Evolutionary conservation across 2,329 filamentous ascomycete genomes (phyloP), one percentile per base, ranked within the genome.

Genomic region (Endothia cerciana): DNA sequence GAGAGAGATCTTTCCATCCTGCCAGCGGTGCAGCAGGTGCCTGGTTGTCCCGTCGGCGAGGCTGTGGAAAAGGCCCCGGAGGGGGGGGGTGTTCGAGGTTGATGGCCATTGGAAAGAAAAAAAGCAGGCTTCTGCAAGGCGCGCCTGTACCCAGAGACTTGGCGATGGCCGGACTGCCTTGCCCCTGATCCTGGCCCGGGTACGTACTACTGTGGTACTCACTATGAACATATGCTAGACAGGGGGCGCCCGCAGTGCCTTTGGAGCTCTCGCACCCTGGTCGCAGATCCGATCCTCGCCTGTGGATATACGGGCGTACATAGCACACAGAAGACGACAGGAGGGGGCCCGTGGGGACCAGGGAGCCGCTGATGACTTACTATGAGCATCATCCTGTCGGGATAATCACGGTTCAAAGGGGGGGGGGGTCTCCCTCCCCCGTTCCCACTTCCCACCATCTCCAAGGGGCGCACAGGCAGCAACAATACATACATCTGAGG

Each of bases 231-330:
- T 25, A 51, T 13, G 47, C 22, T 28, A 51, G 47, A 28, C 47
- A 51, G 25, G 47, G 47, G 25, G 11, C n/a, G n/a, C n/a, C n/a
- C n/a, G n/a, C n/a, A n/a, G n/a, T n/a, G n/a, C n/a, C n/a, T n/a
- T n/a, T 28, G 25, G 47, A 25, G 22, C 15, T 5, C 47, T 17
- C 11, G 13, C 25, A 51, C 47, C 47, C 47, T 51, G 47, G 47
- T 22, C 28, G 47, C 47, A 51, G 47, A 51, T 51, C 47, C 47
- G 47, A 51, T 51, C 47, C 47, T 28, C 47, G 47, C 17, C 25
- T 15, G 47, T 51, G 47, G 47, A 51, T 51, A 30, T 51, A 51
- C 45, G 43, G n/a, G 3, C 40, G 17, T 41, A 4, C 15, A 43
- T 43, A n/a, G 41, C n/a, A 43, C 6, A n/a, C 11, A 28, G 22